Evolutionary conservation across 2,329 filamentous ascomycete genomes (phyloP), one percentile per base, ranked within the genome.

Genomic region (Sphaceloma murrayae): DNA sequence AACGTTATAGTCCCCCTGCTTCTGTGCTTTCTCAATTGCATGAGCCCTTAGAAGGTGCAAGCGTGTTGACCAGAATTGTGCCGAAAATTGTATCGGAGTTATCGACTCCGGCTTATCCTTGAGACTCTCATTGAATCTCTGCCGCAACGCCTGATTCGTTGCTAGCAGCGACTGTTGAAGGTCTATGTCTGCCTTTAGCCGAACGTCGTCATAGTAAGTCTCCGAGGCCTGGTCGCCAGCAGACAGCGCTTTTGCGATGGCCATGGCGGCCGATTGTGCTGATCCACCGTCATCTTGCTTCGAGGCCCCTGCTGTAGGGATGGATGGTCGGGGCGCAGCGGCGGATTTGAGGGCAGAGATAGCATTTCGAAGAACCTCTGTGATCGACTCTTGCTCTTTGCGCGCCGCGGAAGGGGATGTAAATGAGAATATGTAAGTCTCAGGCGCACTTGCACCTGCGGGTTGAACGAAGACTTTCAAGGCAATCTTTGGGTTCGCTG

Each of bases 1-100:
- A 5, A 96, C 88, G 54, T 98, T 96, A 65, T 95, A 95, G 3
- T 86, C 79, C 4, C 89, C 91, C 52, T 84, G 82, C 54, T 80
- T 82, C 66, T 98, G 93, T 48, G 77, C 79, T 45, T 76, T 79
- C 63, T 96, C 87, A 34, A 94, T 91, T 1, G 87, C 88, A 65
- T 95, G 85, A 0, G 89, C 83, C 9, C 91, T 82, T 21, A 98
- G 72, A 22, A 95, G 69, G 59, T 86, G 86, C 34, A 88, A 75
- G 34, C 93, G 75, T 2, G 86, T 85, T 1, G 86, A 85, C 91
- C 91, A 98, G 66, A 98, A 98, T 60, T 95, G 89, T 1, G 78
- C 72, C 53, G 89, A 87, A 62, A 96, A 94, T 33, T 87, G 81
- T 1, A 76, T 75, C 19, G 82, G 78, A 0, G 82, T 81, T 49